A percentile compares a stretch with the other conserved stretches of the same genome.
Conservation (phyloP, 306 rosid genomes). For the Lagenaria siceraria region DNA sequence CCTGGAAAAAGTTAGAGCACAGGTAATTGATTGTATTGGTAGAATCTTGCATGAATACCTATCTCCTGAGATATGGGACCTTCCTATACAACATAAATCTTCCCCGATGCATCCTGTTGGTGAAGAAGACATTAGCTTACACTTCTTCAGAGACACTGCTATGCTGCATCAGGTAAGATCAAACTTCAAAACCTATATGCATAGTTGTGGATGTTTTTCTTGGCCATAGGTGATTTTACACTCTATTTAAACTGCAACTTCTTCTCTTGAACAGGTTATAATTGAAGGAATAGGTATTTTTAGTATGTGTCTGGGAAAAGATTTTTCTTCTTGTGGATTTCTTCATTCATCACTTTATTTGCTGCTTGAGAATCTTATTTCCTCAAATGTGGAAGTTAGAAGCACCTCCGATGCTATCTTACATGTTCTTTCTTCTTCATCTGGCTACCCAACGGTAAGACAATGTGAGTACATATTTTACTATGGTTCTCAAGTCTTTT, state of each 20-base stretch:
- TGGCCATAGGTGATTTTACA: constrained; percentile 2
- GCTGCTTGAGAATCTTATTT: constrained; percentile 81
- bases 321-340: constrained; percentile 68
- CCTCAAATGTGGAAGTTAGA: constrained; percentile 54
- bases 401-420: constrained; percentile 66
- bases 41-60: constrained; percentile 76
- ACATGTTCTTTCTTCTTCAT: constrained; percentile 46
- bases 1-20: constrained; percentile 38
- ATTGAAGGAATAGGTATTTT: constrained; percentile 86
- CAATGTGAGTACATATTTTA: neutral
- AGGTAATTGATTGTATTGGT: constrained; percentile 65
- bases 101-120: constrained; percentile 25
- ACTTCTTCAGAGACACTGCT: constrained; percentile 62
- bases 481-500: neutral
- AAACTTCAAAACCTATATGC: constrained; percentile 8
- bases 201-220: neutral
- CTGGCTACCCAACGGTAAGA: constrained; percentile 58
- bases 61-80: constrained; percentile 77
- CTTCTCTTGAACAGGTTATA: constrained; percentile 59
- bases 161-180: constrained; percentile 72
- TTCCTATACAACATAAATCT: constrained; percentile 38
- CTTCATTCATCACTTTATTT: constrained; percentile 88
- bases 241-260: constrained; percentile 14
- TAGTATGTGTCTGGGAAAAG: constrained; percentile 62
- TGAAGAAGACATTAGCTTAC: constrained; percentile 42